phyloP scores from a whole-genome alignment of 108 stramenopile species.

The Pseudonitzschia delicatissima region DNA sequence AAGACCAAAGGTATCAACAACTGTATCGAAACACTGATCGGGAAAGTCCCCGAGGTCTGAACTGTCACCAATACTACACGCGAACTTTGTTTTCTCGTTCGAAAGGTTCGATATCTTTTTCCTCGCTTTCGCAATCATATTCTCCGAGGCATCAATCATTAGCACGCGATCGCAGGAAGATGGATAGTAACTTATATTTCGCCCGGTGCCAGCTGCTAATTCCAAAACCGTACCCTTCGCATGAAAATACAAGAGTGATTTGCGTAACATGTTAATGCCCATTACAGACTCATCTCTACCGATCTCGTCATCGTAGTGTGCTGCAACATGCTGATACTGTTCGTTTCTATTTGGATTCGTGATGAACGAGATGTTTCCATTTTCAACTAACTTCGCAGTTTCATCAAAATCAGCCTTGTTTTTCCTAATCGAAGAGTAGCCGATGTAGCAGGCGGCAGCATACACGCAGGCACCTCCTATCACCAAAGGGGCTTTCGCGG shows the following conservation, averaged over 20 bases:
- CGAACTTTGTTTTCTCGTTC: conserved; percentile 36
- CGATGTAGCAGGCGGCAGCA: conserved; percentile 26
- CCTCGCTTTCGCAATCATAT: conserved; percentile 73
- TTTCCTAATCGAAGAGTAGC: conserved; percentile 21
- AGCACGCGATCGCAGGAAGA: conserved; percentile 55
- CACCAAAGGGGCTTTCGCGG: conserved; percentile 18
- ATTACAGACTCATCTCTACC: conserved; percentile 71
- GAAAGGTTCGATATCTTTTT: conserved; percentile 40
- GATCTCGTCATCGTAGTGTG: conserved; percentile 68
- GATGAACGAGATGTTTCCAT: conserved; percentile 36
- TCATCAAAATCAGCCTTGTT: conserved; percentile 28
- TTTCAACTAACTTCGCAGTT: conserved; percentile 15
- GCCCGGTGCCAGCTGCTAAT: conserved; percentile 86
- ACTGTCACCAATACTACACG: conserved; percentile 59
- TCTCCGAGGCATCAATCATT: conserved; percentile 68
- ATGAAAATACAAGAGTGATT: conserved; percentile 69
- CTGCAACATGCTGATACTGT: conserved; percentile 68
- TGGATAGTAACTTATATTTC: conserved; percentile 76
- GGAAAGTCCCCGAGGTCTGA: conserved; percentile 41
- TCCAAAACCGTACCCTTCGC: conserved; percentile 82
- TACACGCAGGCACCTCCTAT: conserved; percentile 26
- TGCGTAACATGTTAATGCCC: conserved; percentile 72
- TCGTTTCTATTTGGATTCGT: conserved; percentile 53
- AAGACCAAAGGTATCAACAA: conserved; percentile 92
- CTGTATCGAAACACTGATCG: conserved; percentile 76